Conservation (phyloP, 305 asterid species). For the Petunia hybrid region DNA sequence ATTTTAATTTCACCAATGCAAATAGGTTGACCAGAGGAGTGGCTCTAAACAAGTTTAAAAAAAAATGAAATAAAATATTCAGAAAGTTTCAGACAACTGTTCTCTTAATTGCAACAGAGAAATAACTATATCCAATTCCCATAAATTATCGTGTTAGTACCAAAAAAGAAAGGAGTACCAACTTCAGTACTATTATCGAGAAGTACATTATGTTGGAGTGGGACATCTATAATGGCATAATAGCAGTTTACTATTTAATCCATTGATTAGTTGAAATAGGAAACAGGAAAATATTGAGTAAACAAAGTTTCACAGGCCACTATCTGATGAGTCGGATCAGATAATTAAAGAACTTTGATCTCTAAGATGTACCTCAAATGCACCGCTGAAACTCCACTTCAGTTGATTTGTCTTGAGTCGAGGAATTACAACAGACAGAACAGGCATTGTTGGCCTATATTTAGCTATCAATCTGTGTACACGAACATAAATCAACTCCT, state of each 20-base stretch:
- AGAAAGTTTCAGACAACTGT: not conserved
- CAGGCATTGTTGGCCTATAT: slow-evolving; percentile 98
- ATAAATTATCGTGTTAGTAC: not conserved
- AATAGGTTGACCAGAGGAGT: too few species aligned
- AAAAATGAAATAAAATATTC: not conserved
- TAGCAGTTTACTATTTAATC: not conserved
- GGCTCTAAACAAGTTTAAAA: slow-evolving; percentile 2
- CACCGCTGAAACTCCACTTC: slow-evolving; percentile 91
- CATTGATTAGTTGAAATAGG: not conserved
- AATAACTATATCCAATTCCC: not conserved
- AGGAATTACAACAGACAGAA: slow-evolving; percentile 91
- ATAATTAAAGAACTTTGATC: not conserved
- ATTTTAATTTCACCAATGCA: too few species aligned
- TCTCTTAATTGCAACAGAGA: not conserved
- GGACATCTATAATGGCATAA: not conserved
- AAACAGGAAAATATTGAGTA: not conserved
- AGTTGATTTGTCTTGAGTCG: slow-evolving; percentile 90
- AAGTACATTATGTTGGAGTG: not conserved
- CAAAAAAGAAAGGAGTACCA: not conserved
- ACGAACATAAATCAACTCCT: slow-evolving; percentile 16
- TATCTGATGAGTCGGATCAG: too few species aligned
- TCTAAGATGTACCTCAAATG: slow-evolving; percentile 74
- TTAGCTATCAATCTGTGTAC: slow-evolving; percentile 83
- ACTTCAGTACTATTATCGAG: not conserved
- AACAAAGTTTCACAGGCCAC: not conserved